Evolutionary conservation across 2,329 filamentous ascomycete genomes (phyloP), one percentile per base, ranked within the genome.

Genomic region (Colletotrichum simmondsii): DNA sequence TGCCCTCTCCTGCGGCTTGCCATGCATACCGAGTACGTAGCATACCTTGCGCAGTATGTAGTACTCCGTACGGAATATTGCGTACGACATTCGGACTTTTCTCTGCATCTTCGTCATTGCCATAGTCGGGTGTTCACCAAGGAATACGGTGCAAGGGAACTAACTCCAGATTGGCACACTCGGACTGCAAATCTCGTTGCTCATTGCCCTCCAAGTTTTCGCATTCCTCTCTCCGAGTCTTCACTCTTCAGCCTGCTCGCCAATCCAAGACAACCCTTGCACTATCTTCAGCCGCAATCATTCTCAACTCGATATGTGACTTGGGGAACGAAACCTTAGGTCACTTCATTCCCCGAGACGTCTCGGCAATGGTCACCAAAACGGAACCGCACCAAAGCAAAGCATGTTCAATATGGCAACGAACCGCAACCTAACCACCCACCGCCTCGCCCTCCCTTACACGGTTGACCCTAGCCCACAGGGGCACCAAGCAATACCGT

Each of bases 281-380:
- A 24, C 52, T 22, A 22, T 42, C 32, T 30, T 57, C 52, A 65
- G 64, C 54, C 64, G 37, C 54, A 58, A 14, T 53, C 30, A 22
- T 49, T 16, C 52, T 42, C 19, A n/a, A 49, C 52, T 42, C 19
- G 42, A 49, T 56, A n/a, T 56, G 53, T 56, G 53, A 56, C 53
- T 26, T 11, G 6, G 53, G 10, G 42, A 11, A 42, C 37, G 37
- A 14, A 49, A 49, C 19, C 42, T 49, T 32, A 32, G 30, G 30
- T 32, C 10, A 49, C 42, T 49, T 49, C 42, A 49, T n/a, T 49
- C 42, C 12, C 26, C 52, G 22, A 30, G 52, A 28, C 52, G 30
- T 65, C 62, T 57, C 62, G 62, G 52, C 62, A 65, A 32, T 37
- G 28, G 30, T 26, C n/a, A 64, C 61, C 28, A 26, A 64, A 64